phyloP scores from a whole-genome alignment of 768 basidiomycete species.

The Coprinopsis sp. region DNA sequence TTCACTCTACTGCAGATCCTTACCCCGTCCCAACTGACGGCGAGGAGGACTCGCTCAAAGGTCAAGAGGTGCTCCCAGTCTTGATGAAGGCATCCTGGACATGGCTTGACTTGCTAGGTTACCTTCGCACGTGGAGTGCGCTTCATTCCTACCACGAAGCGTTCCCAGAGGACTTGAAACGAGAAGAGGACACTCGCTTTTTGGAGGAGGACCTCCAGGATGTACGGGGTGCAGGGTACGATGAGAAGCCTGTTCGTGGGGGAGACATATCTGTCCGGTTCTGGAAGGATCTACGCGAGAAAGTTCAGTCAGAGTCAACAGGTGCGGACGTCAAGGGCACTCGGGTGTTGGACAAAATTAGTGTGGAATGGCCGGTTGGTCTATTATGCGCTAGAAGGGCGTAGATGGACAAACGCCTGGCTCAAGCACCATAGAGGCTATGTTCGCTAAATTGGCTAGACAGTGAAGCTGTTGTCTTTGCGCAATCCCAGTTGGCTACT shows the following conservation, averaged over 20 bases:
- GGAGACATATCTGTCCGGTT: conserved; percentile 66
- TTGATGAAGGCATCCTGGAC: conserved; percentile 56
- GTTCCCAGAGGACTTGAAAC: conserved; percentile 50
- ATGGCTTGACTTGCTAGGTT: conserved; percentile 63
- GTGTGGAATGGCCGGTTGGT: conserved; percentile 50
- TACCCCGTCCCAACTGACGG: neutral
- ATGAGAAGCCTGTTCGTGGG: conserved; percentile 29
- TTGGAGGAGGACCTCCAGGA: conserved; percentile 26
- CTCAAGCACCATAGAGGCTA: too few species aligned
- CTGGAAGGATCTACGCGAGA: conserved; percentile 49
- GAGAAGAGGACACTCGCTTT: conserved; percentile 30
- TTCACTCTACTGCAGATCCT: neutral
- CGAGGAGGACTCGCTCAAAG: conserved; percentile 19
- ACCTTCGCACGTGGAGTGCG: conserved; percentile 68
- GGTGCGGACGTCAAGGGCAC: conserved; percentile 20
- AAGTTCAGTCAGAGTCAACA: conserved; percentile 20
- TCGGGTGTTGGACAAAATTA: conserved; percentile 34
- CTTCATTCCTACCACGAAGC: conserved; percentile 62
- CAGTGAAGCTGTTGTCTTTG: too few species aligned
- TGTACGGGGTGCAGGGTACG: conserved; percentile 1
- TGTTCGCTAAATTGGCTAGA: too few species aligned
- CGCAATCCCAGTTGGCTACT: too few species aligned
- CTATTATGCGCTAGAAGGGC: conserved; percentile 32
- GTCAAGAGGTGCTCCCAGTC: conserved; percentile 32
- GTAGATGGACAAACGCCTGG: too few species aligned